phyloP scores from a whole-genome alignment of 305 asterid species.

The Fraxinus latifolia region DNA sequence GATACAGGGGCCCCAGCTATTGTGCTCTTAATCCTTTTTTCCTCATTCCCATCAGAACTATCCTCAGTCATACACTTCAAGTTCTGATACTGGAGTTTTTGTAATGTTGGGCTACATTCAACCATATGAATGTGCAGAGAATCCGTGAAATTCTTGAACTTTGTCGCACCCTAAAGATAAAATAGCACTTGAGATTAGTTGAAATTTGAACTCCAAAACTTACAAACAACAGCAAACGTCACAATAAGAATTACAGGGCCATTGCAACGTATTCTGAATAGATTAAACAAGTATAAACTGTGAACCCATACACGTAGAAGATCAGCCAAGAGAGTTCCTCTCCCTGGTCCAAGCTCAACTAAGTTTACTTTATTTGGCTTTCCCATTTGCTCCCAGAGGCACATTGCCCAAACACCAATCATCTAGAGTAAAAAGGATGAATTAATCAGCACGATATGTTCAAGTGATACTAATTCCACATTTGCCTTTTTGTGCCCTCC shows the following conservation, averaged over 20 bases:
- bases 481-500: neutral
- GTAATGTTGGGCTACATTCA: conserved; percentile 81
- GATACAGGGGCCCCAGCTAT: conserved; percentile 65
- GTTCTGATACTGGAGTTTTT: conserved; percentile 63
- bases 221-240: neutral
- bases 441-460: neutral
- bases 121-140: conserved; percentile 75
- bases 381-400: conserved; percentile 98
- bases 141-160: conserved; percentile 65
- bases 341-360: conserved; percentile 92
- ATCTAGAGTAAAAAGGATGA: conserved; percentile 38
- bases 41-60: conserved; percentile 34
- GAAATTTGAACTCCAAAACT: conserved; percentile 4
- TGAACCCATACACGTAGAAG: conserved; percentile 66
- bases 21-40: conserved; percentile 42
- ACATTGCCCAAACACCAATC: conserved; percentile 89
- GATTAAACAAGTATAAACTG: neutral
- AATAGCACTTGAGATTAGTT: neutral
- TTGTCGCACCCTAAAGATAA: conserved; percentile 55
- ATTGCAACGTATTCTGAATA: neutral
- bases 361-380: conserved; percentile 64
- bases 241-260: neutral
- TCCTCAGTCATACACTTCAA: conserved; percentile 55
- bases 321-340: conserved; percentile 92
- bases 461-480: neutral